phyloP scores from a whole-genome alignment of 345 rosid genomes.

The Eucalyptus pumila region DNA sequence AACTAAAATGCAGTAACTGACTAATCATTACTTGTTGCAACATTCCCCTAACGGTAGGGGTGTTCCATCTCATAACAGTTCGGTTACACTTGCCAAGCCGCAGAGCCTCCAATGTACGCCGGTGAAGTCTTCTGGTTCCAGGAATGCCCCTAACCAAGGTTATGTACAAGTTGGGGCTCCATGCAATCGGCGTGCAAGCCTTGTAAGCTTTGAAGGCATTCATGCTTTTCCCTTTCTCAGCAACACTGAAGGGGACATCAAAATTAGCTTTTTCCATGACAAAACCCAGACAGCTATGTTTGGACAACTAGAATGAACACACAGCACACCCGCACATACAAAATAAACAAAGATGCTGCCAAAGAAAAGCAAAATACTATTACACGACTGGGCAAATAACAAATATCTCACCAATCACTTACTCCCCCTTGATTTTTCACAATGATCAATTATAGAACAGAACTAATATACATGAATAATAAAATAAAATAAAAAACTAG shows the following conservation, averaged over 20 bases:
- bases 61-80: conserved; percentile 24
- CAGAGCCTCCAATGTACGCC: conserved; percentile 38
- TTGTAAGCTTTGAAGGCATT: conserved; percentile 39
- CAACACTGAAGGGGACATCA: neutral
- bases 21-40: conserved; percentile 18
- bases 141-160: conserved; percentile 41
- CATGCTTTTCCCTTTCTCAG: conserved; percentile 1
- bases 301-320: neutral
- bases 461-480: neutral
- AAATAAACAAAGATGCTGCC: neutral
- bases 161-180: conserved; percentile 34
- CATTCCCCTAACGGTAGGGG: conserved; percentile 32
- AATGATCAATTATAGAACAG: neutral
- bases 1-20: neutral
- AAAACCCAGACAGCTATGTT: neutral
- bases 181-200: conserved; percentile 26
- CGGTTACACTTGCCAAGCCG: conserved; percentile 30
- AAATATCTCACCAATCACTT: neutral
- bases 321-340: neutral
- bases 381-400: neutral
- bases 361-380: neutral
- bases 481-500: neutral
- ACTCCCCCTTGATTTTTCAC: neutral
- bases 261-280: neutral
- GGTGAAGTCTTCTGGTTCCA: conserved; percentile 35